Base-by-base conservation (phyloP, 2,329 filamentous ascomycete genomes). In the Taxawa tesnikishii region DNA sequence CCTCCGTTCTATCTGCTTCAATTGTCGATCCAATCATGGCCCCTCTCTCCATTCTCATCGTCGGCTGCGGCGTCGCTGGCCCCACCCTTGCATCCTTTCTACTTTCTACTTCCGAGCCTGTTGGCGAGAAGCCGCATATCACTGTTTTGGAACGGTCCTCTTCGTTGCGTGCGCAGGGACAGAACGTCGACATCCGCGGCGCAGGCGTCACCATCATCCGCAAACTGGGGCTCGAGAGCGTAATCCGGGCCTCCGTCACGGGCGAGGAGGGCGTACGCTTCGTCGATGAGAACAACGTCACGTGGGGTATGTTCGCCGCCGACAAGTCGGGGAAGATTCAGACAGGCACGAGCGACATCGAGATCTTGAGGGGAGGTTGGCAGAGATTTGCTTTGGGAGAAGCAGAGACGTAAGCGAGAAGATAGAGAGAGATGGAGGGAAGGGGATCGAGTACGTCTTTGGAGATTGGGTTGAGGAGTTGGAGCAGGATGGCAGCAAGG, bases 311-410 rank as follows among this genome's bases (percentile, higher is more conserved):
- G 2, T 36, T 36, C 13, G 29, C 26, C 17, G 35, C 32, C 1
- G 27, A 25, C 8, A n/a, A 3, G 4, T 4, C 14, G 3, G 24
- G 13, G 1, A 15, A 18, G 16, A 19, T 12, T 11, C 9, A 19
- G 18, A n/a, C 29, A 13, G 53, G 68, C 15, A 65, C 64, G 0
- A 57, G 53, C 0, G 68, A 73, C 14, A 63, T 59, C 23, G 70
- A 73, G 47, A 71, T 74, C 29, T 62, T 73, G 58, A 53, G 70
- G 68, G 65, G 0, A 65, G 71, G 32, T 39, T 74, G 17, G 62
- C 58, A 9, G 44, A 42, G 1, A 21, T 31, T 25, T 13, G 16
- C 40, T 39, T 15, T 42, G 42, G 7, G 15, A 37, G 43, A 10
- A 44, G 44, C 21, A 34, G 37, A 27, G 32, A 38, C 14, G 19